Conservation (phyloP, 768 basidiomycete genomes). For the Rossbeevera mucosa region DNA sequence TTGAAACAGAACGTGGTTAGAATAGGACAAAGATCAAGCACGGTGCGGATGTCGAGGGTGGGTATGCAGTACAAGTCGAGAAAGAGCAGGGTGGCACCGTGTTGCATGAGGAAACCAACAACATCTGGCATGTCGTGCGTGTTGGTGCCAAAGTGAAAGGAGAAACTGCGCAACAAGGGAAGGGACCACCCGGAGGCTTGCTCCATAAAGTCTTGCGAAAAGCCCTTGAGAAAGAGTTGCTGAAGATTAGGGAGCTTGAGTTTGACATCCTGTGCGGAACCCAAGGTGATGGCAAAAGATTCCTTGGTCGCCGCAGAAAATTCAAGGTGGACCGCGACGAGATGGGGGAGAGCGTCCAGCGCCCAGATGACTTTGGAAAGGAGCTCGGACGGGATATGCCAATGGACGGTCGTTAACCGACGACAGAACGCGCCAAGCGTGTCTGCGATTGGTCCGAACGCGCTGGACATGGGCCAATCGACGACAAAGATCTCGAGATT, state of each 20-base stretch:
- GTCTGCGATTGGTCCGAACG: conserved; percentile 63
- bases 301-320: conserved; percentile 33
- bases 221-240: conserved; percentile 60
- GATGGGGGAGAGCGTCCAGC: conserved; percentile 53
- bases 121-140: conserved; percentile 53
- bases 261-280: conserved; percentile 54
- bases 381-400: conserved; percentile 51
- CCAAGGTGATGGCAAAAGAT: conserved; percentile 49
- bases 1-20: conserved; percentile 68
- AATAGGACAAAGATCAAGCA: conserved; percentile 60
- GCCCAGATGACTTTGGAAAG: conserved; percentile 71
- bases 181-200: conserved; percentile 65
- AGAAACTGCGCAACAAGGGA: conserved; percentile 53
- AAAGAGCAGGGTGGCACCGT: conserved; percentile 55
- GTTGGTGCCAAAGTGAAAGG: conserved; percentile 44
- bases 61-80: conserved; percentile 64
- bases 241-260: conserved; percentile 52
- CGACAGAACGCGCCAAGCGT: conserved; percentile 50
- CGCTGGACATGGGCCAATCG: conserved; percentile 56
- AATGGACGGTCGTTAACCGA: conserved; percentile 56
- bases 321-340: conserved; percentile 55
- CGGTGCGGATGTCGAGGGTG: conserved; percentile 49
- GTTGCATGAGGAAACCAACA: conserved; percentile 51
- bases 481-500: conserved; percentile 72
- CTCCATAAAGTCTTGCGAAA: conserved; percentile 62